phyloP scores from a whole-genome alignment of 345 rosid genomes.

The Eucalyptus virginea region DNA sequence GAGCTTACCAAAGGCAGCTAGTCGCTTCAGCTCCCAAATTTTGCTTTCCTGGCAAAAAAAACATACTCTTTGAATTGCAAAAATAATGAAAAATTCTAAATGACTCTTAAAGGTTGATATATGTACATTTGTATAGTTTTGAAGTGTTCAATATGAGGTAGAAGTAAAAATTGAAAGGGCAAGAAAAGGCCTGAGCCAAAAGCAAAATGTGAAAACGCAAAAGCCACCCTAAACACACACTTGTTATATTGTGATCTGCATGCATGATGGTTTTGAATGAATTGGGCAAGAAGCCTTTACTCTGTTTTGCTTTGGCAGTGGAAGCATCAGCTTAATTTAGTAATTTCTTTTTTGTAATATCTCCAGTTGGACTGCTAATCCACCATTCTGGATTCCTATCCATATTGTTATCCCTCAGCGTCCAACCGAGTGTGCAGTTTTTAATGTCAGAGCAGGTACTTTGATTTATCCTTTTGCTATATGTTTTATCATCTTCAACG shows the following conservation, averaged over 20 bases:
- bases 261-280: neutral
- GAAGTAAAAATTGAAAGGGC: neutral
- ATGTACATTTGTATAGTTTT: neutral
- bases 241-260: neutral
- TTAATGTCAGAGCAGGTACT: conserved; percentile 91
- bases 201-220: neutral
- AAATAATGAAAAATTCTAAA: neutral
- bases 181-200: neutral
- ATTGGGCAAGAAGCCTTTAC: neutral
- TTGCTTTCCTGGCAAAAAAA: neutral
- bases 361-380: conserved; percentile 72
- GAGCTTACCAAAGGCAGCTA: neutral
- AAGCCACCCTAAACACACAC: neutral
- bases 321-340: neutral
- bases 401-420: conserved; percentile 94
- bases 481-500: neutral
- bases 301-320: neutral
- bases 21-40: neutral
- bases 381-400: conserved; percentile 98
- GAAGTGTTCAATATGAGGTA: neutral
- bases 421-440: conserved; percentile 85
- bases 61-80: neutral
- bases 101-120: neutral
- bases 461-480: neutral
- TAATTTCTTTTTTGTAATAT: neutral